Evolutionary conservation across 306 rosid genomes (phyloP).

Genomic region (Boehmeria nivea): DNA sequence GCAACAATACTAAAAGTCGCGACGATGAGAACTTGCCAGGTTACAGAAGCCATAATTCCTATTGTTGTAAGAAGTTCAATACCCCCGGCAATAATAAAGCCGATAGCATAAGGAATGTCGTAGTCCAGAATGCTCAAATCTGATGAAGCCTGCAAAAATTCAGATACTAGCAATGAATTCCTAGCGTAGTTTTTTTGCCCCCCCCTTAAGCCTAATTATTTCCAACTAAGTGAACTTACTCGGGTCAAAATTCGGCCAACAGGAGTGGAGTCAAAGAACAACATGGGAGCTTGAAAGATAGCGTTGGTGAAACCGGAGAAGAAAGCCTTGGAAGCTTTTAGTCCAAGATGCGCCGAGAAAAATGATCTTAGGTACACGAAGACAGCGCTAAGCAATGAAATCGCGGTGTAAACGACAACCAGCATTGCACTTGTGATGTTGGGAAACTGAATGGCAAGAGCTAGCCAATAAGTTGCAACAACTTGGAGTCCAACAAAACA

Average conservation of each 20-base stretch:
- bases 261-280: constrained; percentile 81
- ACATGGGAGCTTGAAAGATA: constrained; percentile 77
- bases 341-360: constrained; percentile 42
- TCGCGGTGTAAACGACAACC: constrained; percentile 48
- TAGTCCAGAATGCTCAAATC: constrained; percentile 77
- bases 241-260: constrained; percentile 72
- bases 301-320: constrained; percentile 52
- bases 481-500: constrained; percentile 45
- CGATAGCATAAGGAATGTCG: constrained; percentile 56
- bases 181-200: neutral
- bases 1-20: constrained; percentile 52
- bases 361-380: constrained; percentile 42
- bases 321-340: constrained; percentile 69
- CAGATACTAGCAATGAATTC: constrained; percentile 2
- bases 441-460: constrained; percentile 53
- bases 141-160: constrained; percentile 62
- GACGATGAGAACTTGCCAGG: constrained; percentile 78
- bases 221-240: constrained; percentile 45
- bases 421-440: constrained; percentile 32
- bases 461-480: constrained; percentile 62
- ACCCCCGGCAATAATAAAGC: constrained; percentile 23
- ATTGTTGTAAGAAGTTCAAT: constrained; percentile 34
- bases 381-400: constrained; percentile 41
- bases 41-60: constrained; percentile 54
- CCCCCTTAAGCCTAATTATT: no score